Base-by-base conservation (phyloP, 352 stramenopile species). In the Poterioochromonas sp. region DNA sequence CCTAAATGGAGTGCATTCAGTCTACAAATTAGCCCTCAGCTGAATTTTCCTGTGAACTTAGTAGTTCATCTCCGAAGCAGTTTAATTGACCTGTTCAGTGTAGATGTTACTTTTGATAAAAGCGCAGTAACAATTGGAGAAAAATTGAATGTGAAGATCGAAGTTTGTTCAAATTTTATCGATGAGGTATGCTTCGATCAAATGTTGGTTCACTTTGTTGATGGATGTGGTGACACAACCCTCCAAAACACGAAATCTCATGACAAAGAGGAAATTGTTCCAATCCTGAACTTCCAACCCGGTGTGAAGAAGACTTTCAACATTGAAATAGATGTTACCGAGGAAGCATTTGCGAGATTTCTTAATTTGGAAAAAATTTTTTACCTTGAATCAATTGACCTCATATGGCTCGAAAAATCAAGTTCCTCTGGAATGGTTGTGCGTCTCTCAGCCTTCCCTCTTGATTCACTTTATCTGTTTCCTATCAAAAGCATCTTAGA, bases 171-270 rank as follows among this genome's bases (percentile, higher is more conserved):
- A 35, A 3, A 40, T 2, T 54, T 74, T 39, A 32, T 58, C 12
- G 65, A 54, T 54, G 2, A 3, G 15, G 0, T 74, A 1, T 8
- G 1, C 2, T 54, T 74, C 12, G 12, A 1, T 39, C 5, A 74
- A 39, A 51, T 74, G 37, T 20, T 2, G 40, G 29, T 54, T 39
- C n/a, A 51, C n/a, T 74, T 74, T 74, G 41, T 8, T 43, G 60
- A 69, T n/a, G 60, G 26, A 18, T n/a, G 3, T 18, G 5, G 39
- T 39, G 37, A 26, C 15, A 3, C 51, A 18, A 35, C 18, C 3
- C 34, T 74, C 53, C n/a, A 40, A 35, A 8, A 54, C 29, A 54
- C 37, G 8, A 26, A 51, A 15, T 8, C 26, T 8, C 15, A 68
- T 40, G 58, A 68, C 8, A 26, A 37, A 5, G 58, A 5, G 29